Evolutionary conservation across 2,329 filamentous ascomycete genomes (phyloP), one percentile per base, ranked within the genome.

Genomic region (Nigrograna mackinnonii): DNA sequence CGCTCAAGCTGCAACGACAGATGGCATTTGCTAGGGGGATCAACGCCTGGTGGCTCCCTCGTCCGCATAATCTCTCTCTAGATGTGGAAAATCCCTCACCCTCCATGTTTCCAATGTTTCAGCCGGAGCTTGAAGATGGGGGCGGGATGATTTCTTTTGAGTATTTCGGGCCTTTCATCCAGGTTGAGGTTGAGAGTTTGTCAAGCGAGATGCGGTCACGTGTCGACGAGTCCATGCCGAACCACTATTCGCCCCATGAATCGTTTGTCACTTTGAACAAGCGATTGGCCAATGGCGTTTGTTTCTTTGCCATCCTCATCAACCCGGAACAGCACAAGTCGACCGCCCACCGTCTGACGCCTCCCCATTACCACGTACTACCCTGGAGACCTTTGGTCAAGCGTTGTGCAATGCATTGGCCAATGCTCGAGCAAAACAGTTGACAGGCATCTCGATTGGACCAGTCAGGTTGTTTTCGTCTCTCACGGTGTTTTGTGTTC

Each of bases 1-100:
- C 62, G 63, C 62, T 64, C 63, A 62, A 68, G 62, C 62, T 68
- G 70, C 69, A 71, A 60, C 66, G 48, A 62, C 57, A 61, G 66
- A 70, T 68, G 67, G 69, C 66, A 68, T 63, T 49, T 65, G 54
- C 62, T 65, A 66, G 60, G 62, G 60, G 61, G 64, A 64, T 66
- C 57, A 61, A 59, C 54, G 56, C 54, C 52, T 69, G 66, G 72
- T 76, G 71, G 72, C 71, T 70, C 65, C 61, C 45, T 64, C 55
- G 52, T 69, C 68, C 65, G 66, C 69, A 67, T 71, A 68, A 69
- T 69, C 58, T 64, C 59, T 63, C 68, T 57, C 55, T 55, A 49
- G 47, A 55, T 38, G 55, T 52, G 52, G 51, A 64, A 66, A 68
- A 66, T 70, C 52, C 62, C 67, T 69, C 67, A 69, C 54, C 32